Conservation (phyloP, 2,329 filamentous ascomycete species). For the Cytospora piceae region DNA sequence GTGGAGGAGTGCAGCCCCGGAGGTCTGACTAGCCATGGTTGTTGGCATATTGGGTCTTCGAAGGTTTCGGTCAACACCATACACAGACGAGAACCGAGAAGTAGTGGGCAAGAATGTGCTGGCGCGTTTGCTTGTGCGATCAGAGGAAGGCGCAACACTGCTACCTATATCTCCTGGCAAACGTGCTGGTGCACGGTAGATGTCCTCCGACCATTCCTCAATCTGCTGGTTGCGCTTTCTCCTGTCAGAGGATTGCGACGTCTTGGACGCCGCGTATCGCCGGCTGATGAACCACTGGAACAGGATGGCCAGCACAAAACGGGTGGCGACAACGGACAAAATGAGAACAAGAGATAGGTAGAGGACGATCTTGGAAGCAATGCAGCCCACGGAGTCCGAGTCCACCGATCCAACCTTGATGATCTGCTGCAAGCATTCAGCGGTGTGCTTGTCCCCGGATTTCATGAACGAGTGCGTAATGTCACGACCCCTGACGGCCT, state of each 20-base stretch:
- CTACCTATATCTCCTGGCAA: constrained; percentile 75
- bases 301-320: constrained; percentile 84
- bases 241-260: constrained; percentile 77
- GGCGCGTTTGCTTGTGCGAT: constrained; percentile 76
- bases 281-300: constrained; percentile 97
- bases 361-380: constrained; percentile 94
- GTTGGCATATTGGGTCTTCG: constrained; percentile 67
- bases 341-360: constrained; percentile 94
- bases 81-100: constrained; percentile 91
- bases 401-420: constrained; percentile 96
- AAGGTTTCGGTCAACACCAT: constrained; percentile 68
- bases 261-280: constrained; percentile 82
- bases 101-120: constrained; percentile 90
- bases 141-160: constrained; percentile 62
- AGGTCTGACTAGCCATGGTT: constrained; percentile 92
- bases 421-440: constrained; percentile 87
- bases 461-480: constrained; percentile 87
- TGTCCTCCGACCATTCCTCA: constrained; percentile 97
- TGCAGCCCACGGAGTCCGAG: constrained; percentile 94
- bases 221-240: constrained; percentile 91
- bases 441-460: constrained; percentile 76
- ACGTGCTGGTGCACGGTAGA: constrained; percentile 87
- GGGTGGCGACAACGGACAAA: constrained; percentile 80
- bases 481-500: constrained; percentile 77
- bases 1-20: constrained; percentile 72